Base-by-base conservation (phyloP, 2,329 filamentous ascomycete species). In the Fusarium devonianum region DNA sequence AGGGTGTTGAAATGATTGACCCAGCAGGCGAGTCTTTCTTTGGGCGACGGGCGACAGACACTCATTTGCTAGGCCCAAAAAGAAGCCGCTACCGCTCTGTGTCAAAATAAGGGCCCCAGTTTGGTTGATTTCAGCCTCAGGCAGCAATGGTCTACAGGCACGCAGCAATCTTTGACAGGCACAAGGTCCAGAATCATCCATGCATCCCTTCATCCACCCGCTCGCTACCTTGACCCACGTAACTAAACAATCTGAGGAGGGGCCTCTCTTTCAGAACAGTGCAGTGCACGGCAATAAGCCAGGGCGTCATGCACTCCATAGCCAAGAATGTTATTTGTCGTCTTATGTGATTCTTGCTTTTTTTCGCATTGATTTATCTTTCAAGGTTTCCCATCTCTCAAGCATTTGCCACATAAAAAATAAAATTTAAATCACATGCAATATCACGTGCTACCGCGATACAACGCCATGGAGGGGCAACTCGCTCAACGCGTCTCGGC, bases 391-490 rank as follows among this genome's bases (percentile, higher is more conserved):
- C 16, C 32, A 43, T 44, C 28, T 41, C 33, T 37, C 41, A 49
- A 33, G 23, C 21, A 38, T 35, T 47, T 47, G 29, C 29, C 29
- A 42, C 22, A 16, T 21, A 21, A 29, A 29, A 30, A 10, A 13
- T 14, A 33, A 17, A 32, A 8, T 30, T 9, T 16, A 2, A 21
- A 36, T 63, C 64, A 66, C 62, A 53, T 66, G 58, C 4, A 8
- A 0, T 0, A 2, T 46, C 66, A 68, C 66, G 66, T 68, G 66
- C 18, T n/a, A 7, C 41, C 65, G 64, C 50, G 66, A 57, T 36
- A 29, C 10, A n/a, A 14, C 4, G 17, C 19, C 16, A 22, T 38
- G 28, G 45, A 40, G 39, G 39, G 50, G 36, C 38, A 34, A 10
- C 10, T 21, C 48, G 25, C 36, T 35, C 32, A 35, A 54, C 60